phyloP scores from a whole-genome alignment of 1,139 yeast species.

The Taiozyma onychis region DNA sequence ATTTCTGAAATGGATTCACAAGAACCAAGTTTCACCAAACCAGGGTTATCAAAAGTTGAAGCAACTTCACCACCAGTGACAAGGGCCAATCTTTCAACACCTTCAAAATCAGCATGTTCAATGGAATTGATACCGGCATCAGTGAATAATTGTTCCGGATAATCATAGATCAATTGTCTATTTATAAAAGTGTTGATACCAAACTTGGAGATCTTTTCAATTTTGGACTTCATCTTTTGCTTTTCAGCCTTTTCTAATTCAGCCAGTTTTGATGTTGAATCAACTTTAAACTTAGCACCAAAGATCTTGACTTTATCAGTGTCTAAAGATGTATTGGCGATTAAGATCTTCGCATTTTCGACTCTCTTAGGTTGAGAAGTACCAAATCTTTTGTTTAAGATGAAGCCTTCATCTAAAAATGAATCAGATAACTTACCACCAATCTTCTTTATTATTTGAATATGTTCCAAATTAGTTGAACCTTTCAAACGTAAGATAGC shows the following conservation, averaged over 20 bases:
- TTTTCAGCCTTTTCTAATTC: constrained; percentile 95
- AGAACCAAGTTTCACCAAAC: constrained; percentile 75
- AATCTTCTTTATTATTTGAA: constrained; percentile 86
- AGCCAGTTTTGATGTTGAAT: constrained; percentile 90
- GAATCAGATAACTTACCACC: constrained; percentile 94
- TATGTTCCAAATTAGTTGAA: constrained; percentile 89
- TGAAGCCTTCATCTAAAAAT: constrained; percentile 92
- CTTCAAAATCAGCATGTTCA: constrained; percentile 98
- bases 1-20: constrained; percentile 90
- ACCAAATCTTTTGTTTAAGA: constrained; percentile 87
- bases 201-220: constrained; percentile 76
- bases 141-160: constrained; percentile 93
- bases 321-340: constrained; percentile 96
- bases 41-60: constrained; percentile 93
- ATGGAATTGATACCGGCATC: constrained; percentile 86
- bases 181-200: constrained; percentile 89
- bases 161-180: constrained; percentile 94
- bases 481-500: constrained; percentile 91
- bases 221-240: constrained; percentile 85
- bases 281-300: constrained; percentile 97
- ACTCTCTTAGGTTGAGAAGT: constrained; percentile 87
- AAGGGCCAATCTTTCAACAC: constrained; percentile 91
- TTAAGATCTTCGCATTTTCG: constrained; percentile 77
- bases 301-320: constrained; percentile 95
- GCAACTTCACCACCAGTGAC: constrained; percentile 99